These are phyloP conservation scores for Lecanoromycetidae sp. DNA, from an alignment of 2,329 filamentous ascomycete genomes.

Conservation along the genomic window DNA sequence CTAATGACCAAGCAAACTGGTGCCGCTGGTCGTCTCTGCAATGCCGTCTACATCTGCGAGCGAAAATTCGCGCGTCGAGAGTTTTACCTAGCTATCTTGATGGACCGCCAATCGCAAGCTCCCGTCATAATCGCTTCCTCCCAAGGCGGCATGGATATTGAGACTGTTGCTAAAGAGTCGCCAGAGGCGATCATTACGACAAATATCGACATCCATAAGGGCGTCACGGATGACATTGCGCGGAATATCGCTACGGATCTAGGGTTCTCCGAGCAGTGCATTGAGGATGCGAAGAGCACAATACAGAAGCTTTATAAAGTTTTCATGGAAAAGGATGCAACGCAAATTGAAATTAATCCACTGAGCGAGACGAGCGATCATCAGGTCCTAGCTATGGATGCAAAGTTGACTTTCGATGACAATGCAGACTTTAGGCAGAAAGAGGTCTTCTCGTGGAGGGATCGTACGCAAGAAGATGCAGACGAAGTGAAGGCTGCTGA, in stretches of 20 bases:
- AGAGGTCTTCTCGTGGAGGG: constrained; percentile 88
- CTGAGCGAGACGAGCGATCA: constrained; percentile 96
- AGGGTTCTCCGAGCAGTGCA: constrained; percentile 94
- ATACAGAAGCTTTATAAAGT: constrained; percentile 99
- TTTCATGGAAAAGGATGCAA: constrained; percentile 96
- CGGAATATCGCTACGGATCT: constrained; percentile 79
- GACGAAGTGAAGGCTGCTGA: constrained; percentile 95
- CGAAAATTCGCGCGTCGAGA: constrained; percentile 98
- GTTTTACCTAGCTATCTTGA: constrained; percentile 97
- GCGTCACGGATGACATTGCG: constrained; percentile 92
- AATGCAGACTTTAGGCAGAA: constrained; percentile 98
- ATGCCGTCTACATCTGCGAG: constrained; percentile 96
- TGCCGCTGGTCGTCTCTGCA: constrained; percentile 84
- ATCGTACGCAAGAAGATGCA: constrained; percentile 87
- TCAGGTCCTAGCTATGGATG: constrained; percentile 97
- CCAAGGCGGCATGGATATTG: constrained; percentile 98
- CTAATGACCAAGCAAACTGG: constrained; percentile 99
- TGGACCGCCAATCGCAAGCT: constrained; percentile 84
- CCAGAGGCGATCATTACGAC: constrained; percentile 93
- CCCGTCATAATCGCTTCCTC: constrained; percentile 96
- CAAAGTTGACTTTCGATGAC: constrained; percentile 97
- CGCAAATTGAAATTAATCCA: constrained; percentile 99
- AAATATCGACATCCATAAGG: constrained; percentile 81
- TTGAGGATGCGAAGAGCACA: constrained; percentile 87
- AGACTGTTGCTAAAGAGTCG: constrained; percentile 94